These are phyloP conservation scores for Phyllosticta citriasiana DNA, from an alignment of 2,329 filamentous ascomycete genomes.

Conservation along the genomic window DNA sequence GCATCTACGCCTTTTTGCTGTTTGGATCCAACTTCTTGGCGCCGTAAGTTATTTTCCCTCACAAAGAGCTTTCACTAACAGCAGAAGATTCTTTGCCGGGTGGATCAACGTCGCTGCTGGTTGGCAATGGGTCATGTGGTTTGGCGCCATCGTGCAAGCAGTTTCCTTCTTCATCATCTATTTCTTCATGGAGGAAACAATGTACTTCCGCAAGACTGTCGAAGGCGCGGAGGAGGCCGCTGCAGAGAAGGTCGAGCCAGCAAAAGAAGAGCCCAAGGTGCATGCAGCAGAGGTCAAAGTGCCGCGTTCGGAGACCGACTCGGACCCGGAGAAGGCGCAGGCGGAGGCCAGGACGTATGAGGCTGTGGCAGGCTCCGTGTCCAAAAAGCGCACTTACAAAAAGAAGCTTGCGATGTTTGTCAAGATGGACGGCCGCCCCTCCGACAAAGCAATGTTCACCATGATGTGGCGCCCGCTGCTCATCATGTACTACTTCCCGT, in stretches of 20 bases:
- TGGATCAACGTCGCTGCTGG: slow-evolving; percentile 26
- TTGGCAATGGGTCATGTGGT: slow-evolving; percentile 34
- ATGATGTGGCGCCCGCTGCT: slow-evolving; percentile 5
- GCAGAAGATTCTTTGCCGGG: slow-evolving; percentile 19
- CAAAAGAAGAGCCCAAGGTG: neutral
- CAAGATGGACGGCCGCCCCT: slow-evolving; percentile 9
- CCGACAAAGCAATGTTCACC: slow-evolving; percentile 23
- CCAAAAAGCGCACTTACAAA: slow-evolving; percentile 15
- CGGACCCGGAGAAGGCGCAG: neutral
- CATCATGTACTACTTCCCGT: slow-evolving; percentile 19
- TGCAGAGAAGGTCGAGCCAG: neutral
- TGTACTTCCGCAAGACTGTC: slow-evolving; percentile 28
- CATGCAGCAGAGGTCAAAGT: neutral
- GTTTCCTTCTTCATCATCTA: slow-evolving; percentile 43
- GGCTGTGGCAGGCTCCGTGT: neutral
- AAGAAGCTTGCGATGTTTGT: slow-evolving; percentile 24
- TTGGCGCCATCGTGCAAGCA: slow-evolving; percentile 44
- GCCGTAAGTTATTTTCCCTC: slow-evolving; percentile 10
- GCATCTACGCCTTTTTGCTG: slow-evolving; percentile 22
- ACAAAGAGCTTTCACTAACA: neutral
- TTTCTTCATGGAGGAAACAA: slow-evolving; percentile 53
- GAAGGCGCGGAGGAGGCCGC: neutral
- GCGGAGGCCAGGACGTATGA: neutral
- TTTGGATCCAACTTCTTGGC: slow-evolving; percentile 28
- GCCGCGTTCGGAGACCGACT: neutral